Conservation (phyloP, 495 filamentous ascomycete genomes). For the Hyaloscypha bicolor region DNA sequence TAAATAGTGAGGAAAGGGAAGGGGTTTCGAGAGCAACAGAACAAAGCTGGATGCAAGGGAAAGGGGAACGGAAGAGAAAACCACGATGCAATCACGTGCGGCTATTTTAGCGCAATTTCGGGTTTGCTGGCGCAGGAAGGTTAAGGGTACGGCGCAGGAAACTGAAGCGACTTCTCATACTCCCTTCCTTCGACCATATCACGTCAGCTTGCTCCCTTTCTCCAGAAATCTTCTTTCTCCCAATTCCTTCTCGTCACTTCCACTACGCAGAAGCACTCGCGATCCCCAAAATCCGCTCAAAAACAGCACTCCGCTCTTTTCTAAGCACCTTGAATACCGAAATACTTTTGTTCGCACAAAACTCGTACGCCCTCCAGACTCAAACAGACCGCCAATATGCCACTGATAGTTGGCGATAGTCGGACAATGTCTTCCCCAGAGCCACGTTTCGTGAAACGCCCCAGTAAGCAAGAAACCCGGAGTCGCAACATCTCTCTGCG, state of each 20-base stretch:
- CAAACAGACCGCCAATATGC: slow-evolving; percentile 13
- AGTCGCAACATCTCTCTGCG: neutral
- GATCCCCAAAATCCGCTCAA: neutral
- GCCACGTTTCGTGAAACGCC: slow-evolving; percentile 28
- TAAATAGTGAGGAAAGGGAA: too few relatives aligned
- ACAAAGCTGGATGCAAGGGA: too few relatives aligned
- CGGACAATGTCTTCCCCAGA: slow-evolving; percentile 29
- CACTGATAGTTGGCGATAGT: slow-evolving; percentile 8
- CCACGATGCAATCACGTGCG: too few relatives aligned
- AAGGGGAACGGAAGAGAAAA: too few relatives aligned
- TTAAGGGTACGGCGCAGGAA: too few relatives aligned
- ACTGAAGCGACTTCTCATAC: too few relatives aligned
- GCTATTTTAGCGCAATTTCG: too few relatives aligned
- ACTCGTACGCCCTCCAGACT: neutral
- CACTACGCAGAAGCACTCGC: neutral
- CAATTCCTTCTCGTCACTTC: neutral
- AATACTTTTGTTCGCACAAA: neutral
- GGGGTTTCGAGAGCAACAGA: too few relatives aligned
- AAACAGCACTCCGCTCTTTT: neutral
- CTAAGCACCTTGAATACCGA: neutral
- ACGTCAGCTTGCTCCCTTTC: too few relatives aligned
- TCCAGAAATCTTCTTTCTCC: neutral
- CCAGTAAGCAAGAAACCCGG: slow-evolving; percentile 25
- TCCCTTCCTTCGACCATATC: too few relatives aligned
- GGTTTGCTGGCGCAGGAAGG: too few relatives aligned